Evolutionary conservation across 768 basidiomycete genomes (phyloP).

Genomic region (Leucocoprinus birnbaumii): DNA sequence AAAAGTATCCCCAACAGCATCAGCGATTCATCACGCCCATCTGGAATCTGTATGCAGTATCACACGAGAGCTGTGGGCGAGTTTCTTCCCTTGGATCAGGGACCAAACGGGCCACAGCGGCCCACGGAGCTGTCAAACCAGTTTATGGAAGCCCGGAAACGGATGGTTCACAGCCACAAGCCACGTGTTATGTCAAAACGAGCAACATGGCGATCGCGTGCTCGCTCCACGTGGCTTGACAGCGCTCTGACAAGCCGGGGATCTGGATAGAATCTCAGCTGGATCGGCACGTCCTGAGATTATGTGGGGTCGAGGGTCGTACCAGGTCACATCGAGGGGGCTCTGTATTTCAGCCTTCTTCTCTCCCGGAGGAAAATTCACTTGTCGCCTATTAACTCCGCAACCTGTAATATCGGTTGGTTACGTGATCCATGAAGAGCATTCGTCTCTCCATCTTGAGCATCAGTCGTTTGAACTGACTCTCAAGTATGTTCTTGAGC

Average conservation of each 20-base stretch:
- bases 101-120: constrained; percentile 6
- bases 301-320: constrained; percentile 7
- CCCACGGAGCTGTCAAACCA: constrained; percentile 26
- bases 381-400: too few relatives aligned
- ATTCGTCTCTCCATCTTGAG: too few relatives aligned
- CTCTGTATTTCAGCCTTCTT: too few relatives aligned
- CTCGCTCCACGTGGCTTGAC: constrained; percentile 28
- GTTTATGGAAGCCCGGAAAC: constrained; percentile 29
- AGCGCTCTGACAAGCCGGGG: constrained; percentile 7
- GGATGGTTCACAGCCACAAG: constrained; percentile 28
- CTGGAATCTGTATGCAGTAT: constrained; percentile 8
- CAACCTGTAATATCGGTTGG: too few relatives aligned
- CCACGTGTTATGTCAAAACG: constrained; percentile 26
- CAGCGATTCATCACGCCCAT: neutral
- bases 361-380: too few relatives aligned
- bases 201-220: constrained; percentile 28
- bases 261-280: constrained; percentile 10
- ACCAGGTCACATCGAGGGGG: too few relatives aligned
- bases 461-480: too few relatives aligned
- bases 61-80: constrained; percentile 10
- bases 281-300: neutral
- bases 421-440: too few relatives aligned
- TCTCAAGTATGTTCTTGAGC: too few relatives aligned
- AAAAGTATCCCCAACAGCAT: constrained; percentile 9
- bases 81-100: constrained; percentile 4